Evolutionary conservation across 169 alveolate species (phyloP), one percentile per base, ranked within the genome.

Genomic region (Theileria sp.): DNA sequence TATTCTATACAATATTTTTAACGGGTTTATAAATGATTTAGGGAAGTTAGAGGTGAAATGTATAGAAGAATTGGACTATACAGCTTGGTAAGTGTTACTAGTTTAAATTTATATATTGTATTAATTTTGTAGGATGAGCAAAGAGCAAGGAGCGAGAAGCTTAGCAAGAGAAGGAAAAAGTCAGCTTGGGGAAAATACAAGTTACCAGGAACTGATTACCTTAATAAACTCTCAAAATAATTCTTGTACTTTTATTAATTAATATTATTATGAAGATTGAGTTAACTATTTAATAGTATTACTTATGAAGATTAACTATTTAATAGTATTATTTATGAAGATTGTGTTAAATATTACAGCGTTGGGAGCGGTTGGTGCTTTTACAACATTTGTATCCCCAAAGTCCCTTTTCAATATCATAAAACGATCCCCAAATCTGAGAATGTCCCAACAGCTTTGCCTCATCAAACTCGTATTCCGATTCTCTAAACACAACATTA

Each of bases 341-440:
- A 10, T 61, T 7, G 17, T 4, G 50, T 23, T 69, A 69, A 13
- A 28, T 23, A 36, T 44, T 69, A 51, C 77, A 69, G 26, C 51
- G 61, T 36, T 44, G 44, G 5, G 65, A 69, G 51, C 80, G 80
- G 13, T 25, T 61, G 8, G 92, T 86, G 49, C 65, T 28, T 30
- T 49, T 44, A 67, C 98, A 95, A 79, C 98, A 95, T 81, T 88
- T 81, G 78, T 92, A 95, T 5, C 98, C 98, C 98, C 98, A 95
- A 54, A 83, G 88, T 15, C 81, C 82, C 49, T 70, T 77, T 0
- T 77, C 94, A 49, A 66, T 30, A 78, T 94, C 95, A 73, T 92
- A 95, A 77, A 83, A 94, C 17, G 96, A 91, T 32, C 98, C 98
- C 94, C 95, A 95, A 50, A 95, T 87, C 21, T 89, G 79, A 10